Conservation (phyloP, 2,329 filamentous ascomycete genomes). For the Alternaria atra region DNA sequence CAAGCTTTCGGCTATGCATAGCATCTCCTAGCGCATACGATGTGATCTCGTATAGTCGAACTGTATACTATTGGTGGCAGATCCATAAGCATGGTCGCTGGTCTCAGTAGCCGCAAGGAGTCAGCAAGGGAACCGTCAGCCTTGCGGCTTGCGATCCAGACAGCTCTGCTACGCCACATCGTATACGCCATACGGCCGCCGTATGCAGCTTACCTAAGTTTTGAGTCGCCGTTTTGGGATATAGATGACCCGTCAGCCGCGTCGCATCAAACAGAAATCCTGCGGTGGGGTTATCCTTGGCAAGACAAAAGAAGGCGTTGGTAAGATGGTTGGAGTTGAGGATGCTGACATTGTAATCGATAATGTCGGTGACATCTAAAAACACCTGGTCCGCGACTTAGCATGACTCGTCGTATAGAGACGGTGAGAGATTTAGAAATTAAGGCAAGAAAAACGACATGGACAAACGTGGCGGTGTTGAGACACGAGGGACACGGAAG, state of each 20-base stretch:
- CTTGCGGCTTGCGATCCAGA: not conserved
- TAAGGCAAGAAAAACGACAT: not conserved
- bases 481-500: slow-evolving; percentile 10
- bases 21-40: slow-evolving; percentile 5
- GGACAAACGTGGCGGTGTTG: slow-evolving; percentile 8
- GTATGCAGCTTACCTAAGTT: slow-evolving; percentile 31
- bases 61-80: slow-evolving; percentile 7
- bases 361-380: slow-evolving; percentile 84
- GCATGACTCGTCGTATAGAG: not conserved
- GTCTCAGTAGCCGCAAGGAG: slow-evolving; percentile 1
- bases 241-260: slow-evolving; percentile 70
- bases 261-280: slow-evolving; percentile 84
- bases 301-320: slow-evolving; percentile 82
- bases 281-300: slow-evolving; percentile 74
- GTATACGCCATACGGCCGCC: not conserved
- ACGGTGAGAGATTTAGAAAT: not conserved
- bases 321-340: slow-evolving; percentile 72
- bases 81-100: not conserved
- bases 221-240: slow-evolving; percentile 50
- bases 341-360: slow-evolving; percentile 79
- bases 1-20: not conserved
- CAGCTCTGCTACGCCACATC: slow-evolving; percentile 17
- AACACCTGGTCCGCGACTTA: slow-evolving; percentile 61
- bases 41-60: not conserved
- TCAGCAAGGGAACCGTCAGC: slow-evolving; percentile 12